Percentiles rank a stretch among this genome's conserved stretches.
phyloP scores from a whole-genome alignment of 352 stramenopile species.

The Globisporangium paroecandrum region DNA sequence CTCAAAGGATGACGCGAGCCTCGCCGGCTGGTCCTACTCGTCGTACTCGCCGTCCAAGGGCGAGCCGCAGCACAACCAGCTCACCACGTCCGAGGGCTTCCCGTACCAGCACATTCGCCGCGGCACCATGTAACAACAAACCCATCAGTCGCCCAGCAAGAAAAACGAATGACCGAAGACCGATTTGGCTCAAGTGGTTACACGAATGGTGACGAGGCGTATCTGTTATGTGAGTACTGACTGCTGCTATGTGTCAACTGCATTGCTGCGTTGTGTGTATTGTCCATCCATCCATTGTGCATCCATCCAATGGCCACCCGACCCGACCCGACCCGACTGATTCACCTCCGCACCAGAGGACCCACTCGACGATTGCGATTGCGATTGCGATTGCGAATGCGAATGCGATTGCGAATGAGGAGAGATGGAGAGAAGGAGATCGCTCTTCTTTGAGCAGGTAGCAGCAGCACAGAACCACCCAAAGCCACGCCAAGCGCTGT shows the following conservation, averaged over 20 bases:
- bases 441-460: neutral
- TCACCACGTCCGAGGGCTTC: constrained; percentile 47
- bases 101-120: constrained; percentile 72
- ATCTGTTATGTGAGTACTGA: neutral
- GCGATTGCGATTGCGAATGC: neutral
- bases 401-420: neutral
- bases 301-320: neutral
- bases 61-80: constrained; percentile 19
- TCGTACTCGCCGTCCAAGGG: constrained; percentile 20
- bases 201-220: neutral
- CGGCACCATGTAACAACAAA: constrained; percentile 58
- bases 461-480: neutral
- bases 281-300: neutral
- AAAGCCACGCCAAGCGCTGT: neutral
- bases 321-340: neutral
- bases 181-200: neutral
- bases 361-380: neutral
- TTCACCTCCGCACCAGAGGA: neutral
- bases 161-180: neutral
- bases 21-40: constrained; percentile 36
- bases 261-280: neutral
- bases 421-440: neutral
- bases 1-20: constrained; percentile 63
- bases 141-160: neutral
- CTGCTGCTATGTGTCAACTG: neutral